These are phyloP conservation scores for Ilex aquifolium DNA, from an alignment of 257 asterid genomes.

Conservation along the genomic window DNA sequence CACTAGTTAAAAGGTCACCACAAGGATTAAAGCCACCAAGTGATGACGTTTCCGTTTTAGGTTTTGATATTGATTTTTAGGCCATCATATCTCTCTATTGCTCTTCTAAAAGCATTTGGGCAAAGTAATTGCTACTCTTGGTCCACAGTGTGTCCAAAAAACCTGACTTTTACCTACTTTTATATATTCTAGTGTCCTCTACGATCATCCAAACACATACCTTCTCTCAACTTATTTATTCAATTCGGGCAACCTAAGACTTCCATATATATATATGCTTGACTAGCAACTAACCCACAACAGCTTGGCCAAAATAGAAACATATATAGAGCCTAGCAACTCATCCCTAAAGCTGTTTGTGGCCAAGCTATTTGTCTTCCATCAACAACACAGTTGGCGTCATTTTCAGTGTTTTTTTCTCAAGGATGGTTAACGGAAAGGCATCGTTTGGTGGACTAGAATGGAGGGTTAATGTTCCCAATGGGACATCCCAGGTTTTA, in stretches of 20 bases:
- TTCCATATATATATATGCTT: constrained; percentile 23
- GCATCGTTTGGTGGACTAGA: constrained; percentile 33
- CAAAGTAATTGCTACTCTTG: constrained; percentile 19
- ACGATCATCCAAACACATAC: constrained; percentile 16
- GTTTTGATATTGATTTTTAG: constrained; percentile 28
- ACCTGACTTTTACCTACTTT: constrained; percentile 37
- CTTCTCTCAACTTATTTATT: constrained; percentile 7
- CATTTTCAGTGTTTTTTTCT: neutral
- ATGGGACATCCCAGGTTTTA: constrained; percentile 40
- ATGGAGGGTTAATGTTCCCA: constrained; percentile 54
- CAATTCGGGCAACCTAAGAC: constrained; percentile 9
- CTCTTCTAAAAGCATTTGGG: constrained; percentile 14
- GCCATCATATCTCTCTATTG: constrained; percentile 15
- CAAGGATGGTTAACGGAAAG: constrained; percentile 34
- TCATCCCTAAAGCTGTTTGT: constrained; percentile 1
- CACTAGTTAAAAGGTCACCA: too few species aligned
- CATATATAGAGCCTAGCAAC: constrained; percentile 22
- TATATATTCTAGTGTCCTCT: constrained; percentile 21
- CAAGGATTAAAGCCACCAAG: neutral
- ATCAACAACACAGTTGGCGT: neutral
- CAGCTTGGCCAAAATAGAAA: constrained; percentile 16
- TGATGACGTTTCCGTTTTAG: constrained; percentile 25
- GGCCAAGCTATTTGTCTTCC: neutral
- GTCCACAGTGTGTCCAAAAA: constrained; percentile 17
- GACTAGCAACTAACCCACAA: constrained; percentile 21